phyloP scores from a whole-genome alignment of 1,284 basidiomycete genomes.

The Porogramme epimiltina region DNA sequence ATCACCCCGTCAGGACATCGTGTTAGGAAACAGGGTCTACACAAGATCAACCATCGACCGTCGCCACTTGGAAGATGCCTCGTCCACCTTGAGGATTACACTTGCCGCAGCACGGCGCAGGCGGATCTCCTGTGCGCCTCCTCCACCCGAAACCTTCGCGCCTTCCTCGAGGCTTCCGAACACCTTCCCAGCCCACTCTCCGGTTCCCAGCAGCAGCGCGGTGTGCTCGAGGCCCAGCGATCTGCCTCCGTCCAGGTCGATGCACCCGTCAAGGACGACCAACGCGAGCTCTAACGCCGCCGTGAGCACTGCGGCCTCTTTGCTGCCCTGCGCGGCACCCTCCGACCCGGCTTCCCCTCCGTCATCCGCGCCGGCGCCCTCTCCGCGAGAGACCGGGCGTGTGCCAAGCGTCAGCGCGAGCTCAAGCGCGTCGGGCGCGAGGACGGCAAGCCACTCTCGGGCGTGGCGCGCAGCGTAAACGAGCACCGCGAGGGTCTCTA shows the following conservation, averaged over 20 bases:
- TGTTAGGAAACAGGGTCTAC: too few relatives aligned
- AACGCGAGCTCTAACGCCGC: constrained; percentile 79
- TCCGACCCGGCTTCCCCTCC: constrained; percentile 12
- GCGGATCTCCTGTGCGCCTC: constrained; percentile 61
- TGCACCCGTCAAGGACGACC: constrained; percentile 72
- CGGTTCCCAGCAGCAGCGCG: constrained; percentile 66
- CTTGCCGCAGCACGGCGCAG: constrained; percentile 75
- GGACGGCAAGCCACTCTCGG: constrained; percentile 74
- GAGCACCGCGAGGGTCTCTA: constrained; percentile 80
- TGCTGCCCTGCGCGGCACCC: constrained; percentile 31
- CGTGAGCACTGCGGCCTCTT: constrained; percentile 73
- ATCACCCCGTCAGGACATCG: too few relatives aligned
- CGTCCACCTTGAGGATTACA: constrained; percentile 79
- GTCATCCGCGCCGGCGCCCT: constrained; percentile 47
- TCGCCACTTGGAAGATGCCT: constrained; percentile 75
- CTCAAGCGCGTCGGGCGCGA: constrained; percentile 82
- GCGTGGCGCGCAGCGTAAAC: constrained; percentile 82
- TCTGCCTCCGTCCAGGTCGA: constrained; percentile 77
- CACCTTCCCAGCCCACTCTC: constrained; percentile 81
- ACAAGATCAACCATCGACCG: constrained; percentile 61
- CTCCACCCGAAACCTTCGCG: constrained; percentile 58
- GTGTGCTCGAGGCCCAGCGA: constrained; percentile 78
- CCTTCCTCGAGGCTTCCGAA: constrained; percentile 73
- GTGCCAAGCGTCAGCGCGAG: constrained; percentile 80
- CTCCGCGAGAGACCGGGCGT: constrained; percentile 54